These are phyloP conservation scores for Boletus patriciae DNA, from an alignment of 768 basidiomycete species.

Conservation along the genomic window DNA sequence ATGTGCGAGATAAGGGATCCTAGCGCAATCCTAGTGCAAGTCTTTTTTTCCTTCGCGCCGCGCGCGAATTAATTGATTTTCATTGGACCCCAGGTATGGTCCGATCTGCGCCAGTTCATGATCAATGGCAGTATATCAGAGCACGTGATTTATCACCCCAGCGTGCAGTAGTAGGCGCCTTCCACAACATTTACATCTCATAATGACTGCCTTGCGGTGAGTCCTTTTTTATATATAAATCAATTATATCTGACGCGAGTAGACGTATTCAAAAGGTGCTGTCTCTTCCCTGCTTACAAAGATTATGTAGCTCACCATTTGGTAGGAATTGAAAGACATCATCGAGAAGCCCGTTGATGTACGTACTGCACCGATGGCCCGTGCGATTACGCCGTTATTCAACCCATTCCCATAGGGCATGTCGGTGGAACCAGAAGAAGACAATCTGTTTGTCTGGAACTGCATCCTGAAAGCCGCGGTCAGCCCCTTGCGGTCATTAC, in stretches of 20 bases:
- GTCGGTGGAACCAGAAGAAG: conserved; percentile 60
- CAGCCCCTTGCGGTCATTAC: conserved; percentile 28
- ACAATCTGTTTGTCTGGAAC: conserved; percentile 76
- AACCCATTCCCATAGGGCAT: conserved; percentile 49
- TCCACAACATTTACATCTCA: background rate
- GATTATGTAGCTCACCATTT: conserved; percentile 10
- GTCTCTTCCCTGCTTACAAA: conserved; percentile 1
- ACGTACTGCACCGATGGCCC: conserved; percentile 22
- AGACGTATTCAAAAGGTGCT: conserved; percentile 79
- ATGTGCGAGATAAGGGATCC: no score
- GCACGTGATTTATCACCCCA: conserved; percentile 16
- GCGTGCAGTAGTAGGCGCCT: no score
- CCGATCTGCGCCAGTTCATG: no score
- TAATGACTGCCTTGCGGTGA: conserved; percentile 44
- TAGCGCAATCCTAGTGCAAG: no score
- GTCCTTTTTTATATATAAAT: conserved; percentile 5
- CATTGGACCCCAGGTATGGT: no score
- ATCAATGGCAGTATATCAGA: background rate
- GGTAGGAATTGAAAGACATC: conserved; percentile 68
- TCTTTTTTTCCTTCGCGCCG: no score
- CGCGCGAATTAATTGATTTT: no score
- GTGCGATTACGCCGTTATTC: conserved; percentile 10
- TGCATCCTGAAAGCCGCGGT: conserved; percentile 76
- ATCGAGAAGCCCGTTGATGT: conserved; percentile 65
- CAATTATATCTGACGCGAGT: conserved; percentile 20